Evolutionary conservation across 2,329 filamentous ascomycete species (phyloP).

Genomic region (Leptographium radiaticola): DNA sequence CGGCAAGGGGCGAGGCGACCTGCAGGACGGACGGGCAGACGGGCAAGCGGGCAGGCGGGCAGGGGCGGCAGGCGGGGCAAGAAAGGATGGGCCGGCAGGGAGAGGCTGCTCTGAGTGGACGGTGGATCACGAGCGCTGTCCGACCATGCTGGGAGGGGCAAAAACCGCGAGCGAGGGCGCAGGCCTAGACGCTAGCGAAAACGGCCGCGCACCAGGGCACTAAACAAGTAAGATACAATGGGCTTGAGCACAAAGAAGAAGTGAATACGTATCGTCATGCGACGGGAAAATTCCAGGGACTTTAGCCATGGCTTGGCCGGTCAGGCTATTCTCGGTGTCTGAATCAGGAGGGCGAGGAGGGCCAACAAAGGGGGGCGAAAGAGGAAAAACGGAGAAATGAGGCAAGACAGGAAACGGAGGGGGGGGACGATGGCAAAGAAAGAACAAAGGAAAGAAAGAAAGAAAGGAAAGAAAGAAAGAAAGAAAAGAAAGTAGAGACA

Average conservation of each 20-base stretch:
- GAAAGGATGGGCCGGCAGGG: neutral
- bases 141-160: too few species aligned
- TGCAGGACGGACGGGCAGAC: slow-evolving; percentile 7
- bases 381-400: neutral
- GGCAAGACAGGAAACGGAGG: neutral
- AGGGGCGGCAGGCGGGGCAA: slow-evolving; percentile 1
- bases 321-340: too few species aligned
- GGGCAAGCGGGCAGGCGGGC: neutral
- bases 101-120: too few species aligned
- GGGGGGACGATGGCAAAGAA: neutral
- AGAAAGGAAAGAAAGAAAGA: too few species aligned
- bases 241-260: too few species aligned
- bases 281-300: too few species aligned
- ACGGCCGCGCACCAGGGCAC: neutral
- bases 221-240: too few species aligned
- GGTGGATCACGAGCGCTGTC: too few species aligned
- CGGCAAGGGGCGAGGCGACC: slow-evolving; percentile 13
- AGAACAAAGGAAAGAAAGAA: neutral
- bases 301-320: neutral
- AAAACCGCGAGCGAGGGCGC: too few species aligned
- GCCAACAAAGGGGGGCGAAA: neutral
- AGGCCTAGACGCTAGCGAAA: neutral
- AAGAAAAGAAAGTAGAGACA: neutral
- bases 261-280: too few species aligned
- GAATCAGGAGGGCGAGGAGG: neutral